Evolutionary conservation across 1,284 basidiomycete species (phyloP), one percentile per base, ranked within the genome.

Genomic region (Peniophora sp.): DNA sequence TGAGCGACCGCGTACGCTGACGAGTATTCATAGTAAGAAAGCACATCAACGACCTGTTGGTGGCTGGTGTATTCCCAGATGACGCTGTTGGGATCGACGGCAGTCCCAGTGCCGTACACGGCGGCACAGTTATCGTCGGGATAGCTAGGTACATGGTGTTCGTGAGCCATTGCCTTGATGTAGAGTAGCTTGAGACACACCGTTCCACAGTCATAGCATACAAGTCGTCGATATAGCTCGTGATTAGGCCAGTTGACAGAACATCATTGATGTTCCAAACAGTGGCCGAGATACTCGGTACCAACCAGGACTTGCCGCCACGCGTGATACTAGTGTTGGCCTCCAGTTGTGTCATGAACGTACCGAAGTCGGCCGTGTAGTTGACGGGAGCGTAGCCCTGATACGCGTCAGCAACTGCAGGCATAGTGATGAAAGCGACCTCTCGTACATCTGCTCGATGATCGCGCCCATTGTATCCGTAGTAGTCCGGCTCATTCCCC

Each of bases 401-500:
- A 10, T 63, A 43, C 67, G 73, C 49, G 62, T 61, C 22, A 8
- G 20, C 12, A 24, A 22, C n/a, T 12, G 3, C n/a, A n/a, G n/a
- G n/a, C n/a, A n/a, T n/a, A n/a, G n/a, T n/a, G n/a, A n/a, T n/a
- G 49, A 50, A 10, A 22, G 15, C 3, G 5, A 23, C 41, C 6
- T n/a, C 20, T 10, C 41, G 12, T 2, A 43, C 41, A 10, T 18
- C 17, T 3, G 6, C 10, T 9, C 17, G 23, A 17, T 15, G 17
- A 8, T 15, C n/a, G 53, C 62, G 47, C 48, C 64, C 62, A 43
- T 56, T 3, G 60, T 15, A 43, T 10, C 41, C 61, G 59, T 78
- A 87, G 51, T 87, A 67, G 66, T 88, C 85, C 11, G 85, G 86
- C 62, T 89, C 85, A 61, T 89, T 89, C 3, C 80, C 83, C 5